Conservation (phyloP, 176 grass and related monocot genomes). For the Thinopyrum elongatum region DNA sequence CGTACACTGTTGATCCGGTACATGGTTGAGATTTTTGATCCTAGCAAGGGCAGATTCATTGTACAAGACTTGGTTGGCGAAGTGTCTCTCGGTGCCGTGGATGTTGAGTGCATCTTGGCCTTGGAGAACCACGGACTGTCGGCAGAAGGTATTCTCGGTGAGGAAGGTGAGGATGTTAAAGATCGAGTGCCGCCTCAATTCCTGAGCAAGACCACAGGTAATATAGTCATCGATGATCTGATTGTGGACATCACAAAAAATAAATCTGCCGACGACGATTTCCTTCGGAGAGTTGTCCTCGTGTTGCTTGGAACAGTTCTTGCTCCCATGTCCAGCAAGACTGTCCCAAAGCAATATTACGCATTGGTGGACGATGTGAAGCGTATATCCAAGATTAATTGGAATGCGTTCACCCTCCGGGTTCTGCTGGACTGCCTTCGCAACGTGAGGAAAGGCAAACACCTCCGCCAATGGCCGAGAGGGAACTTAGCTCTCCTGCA, state of each 20-base stretch:
- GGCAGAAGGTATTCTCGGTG: not conserved
- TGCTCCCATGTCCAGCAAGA: not conserved
- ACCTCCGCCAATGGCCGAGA: not conserved
- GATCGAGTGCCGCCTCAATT: not conserved
- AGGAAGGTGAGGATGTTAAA: not conserved
- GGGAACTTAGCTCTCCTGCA: not conserved
- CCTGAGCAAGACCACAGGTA: not conserved
- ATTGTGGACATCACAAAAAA: not conserved
- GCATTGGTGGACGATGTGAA: not conserved
- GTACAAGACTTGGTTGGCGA: not conserved
- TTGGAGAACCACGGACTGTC: not conserved
- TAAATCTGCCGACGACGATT: not conserved
- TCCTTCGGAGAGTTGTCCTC: not conserved
- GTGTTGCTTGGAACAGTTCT: not conserved
- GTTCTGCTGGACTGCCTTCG: not conserved
- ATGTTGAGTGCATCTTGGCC: not conserved
- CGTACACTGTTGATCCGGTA: not conserved
- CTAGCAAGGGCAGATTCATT: not conserved
- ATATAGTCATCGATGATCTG: not conserved
- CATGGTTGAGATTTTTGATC: not conserved
- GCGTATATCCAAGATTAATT: too few relatives aligned
- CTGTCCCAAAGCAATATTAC: not conserved
- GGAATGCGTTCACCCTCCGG: not conserved
- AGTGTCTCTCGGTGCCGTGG: not conserved
- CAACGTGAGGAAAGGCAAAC: not conserved